Percentiles rank a stretch among this genome's conserved stretches.
Evolutionary conservation across 1,139 yeast genomes (phyloP).

Genomic region (Saccharomyces hybrid): DNA sequence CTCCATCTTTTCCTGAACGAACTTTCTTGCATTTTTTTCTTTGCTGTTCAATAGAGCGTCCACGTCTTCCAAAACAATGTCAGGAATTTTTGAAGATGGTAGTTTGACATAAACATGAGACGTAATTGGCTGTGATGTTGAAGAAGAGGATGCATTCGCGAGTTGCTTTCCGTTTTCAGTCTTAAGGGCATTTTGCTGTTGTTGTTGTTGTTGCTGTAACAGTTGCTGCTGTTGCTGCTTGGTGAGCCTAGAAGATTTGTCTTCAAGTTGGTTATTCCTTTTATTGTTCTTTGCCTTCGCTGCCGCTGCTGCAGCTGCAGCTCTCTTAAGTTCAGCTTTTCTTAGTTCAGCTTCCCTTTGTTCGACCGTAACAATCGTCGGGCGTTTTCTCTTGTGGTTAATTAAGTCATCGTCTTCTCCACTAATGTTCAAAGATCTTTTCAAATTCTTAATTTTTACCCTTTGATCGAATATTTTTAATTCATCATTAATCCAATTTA

Average conservation of each 20-base stretch:
- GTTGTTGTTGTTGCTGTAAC: slow-evolving; percentile 9
- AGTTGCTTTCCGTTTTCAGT: background rate
- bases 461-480: slow-evolving; percentile 38
- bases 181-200: slow-evolving; percentile 10
- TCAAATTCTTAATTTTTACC: slow-evolving; percentile 59
- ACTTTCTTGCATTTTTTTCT: slow-evolving; percentile 68
- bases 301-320: slow-evolving; percentile 10
- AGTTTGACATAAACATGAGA: slow-evolving; percentile 76
- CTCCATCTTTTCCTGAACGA: slow-evolving; percentile 73
- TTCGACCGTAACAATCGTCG: slow-evolving; percentile 27
- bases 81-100: slow-evolving; percentile 89
- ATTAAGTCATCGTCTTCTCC: slow-evolving; percentile 82
- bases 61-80: slow-evolving; percentile 79
- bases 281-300: slow-evolving; percentile 14
- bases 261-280: slow-evolving; percentile 8
- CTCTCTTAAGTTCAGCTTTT: slow-evolving; percentile 13
- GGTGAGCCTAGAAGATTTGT: background rate
- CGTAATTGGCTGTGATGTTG: slow-evolving; percentile 21
- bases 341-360: slow-evolving; percentile 14
- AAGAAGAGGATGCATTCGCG: slow-evolving; percentile 11
- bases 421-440: slow-evolving; percentile 64
- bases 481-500: slow-evolving; percentile 19
- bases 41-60: slow-evolving; percentile 68
- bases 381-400: slow-evolving; percentile 68
- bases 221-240: slow-evolving; percentile 8